Evolutionary conservation across 1,139 yeast genomes (phyloP).

Genomic region (Blastobotrys persicus): DNA sequence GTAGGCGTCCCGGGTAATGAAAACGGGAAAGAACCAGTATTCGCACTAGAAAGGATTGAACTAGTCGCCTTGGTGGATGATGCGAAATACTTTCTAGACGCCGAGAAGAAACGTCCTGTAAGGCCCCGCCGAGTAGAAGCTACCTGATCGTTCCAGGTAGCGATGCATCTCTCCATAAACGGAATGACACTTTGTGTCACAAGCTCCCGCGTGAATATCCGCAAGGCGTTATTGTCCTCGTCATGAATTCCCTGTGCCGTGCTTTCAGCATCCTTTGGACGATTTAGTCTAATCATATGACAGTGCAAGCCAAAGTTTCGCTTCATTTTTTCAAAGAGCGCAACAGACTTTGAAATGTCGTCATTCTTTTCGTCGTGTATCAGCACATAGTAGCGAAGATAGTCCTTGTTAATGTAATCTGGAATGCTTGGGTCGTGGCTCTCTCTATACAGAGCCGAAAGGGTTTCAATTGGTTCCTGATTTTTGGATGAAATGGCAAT

Average conservation of each 20-base stretch:
- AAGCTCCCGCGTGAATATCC: conserved; percentile 50
- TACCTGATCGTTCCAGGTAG: conserved; percentile 74
- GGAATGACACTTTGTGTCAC: conserved; percentile 62
- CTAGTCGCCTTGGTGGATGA: conserved; percentile 30
- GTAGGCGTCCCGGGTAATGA: conserved; percentile 28
- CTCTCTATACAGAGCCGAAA: conserved; percentile 39
- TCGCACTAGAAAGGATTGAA: conserved; percentile 23
- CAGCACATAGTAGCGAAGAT: conserved; percentile 39
- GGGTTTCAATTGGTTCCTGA: conserved; percentile 49
- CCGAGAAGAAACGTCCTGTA: conserved; percentile 71
- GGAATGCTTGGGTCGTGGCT: conserved; percentile 35
- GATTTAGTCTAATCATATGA: conserved; percentile 33
- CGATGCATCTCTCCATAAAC: conserved; percentile 71
- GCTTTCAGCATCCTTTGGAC: conserved; percentile 12
- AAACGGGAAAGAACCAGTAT: conserved; percentile 34
- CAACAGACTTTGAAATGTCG: conserved; percentile 33
- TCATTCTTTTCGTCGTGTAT: conserved; percentile 40
- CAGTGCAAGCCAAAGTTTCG: conserved; percentile 39
- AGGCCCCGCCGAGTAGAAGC: conserved; percentile 69
- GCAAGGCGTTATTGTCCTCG: conserved; percentile 44
- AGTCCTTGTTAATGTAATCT: conserved; percentile 38
- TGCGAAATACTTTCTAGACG: conserved; percentile 57
- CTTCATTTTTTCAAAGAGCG: conserved; percentile 38
- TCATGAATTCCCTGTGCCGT: conserved; percentile 27
- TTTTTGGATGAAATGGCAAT: conserved; percentile 55